Conservation (phyloP, 495 filamentous ascomycete species). For the Lindgomyces ingoldianus region DNA sequence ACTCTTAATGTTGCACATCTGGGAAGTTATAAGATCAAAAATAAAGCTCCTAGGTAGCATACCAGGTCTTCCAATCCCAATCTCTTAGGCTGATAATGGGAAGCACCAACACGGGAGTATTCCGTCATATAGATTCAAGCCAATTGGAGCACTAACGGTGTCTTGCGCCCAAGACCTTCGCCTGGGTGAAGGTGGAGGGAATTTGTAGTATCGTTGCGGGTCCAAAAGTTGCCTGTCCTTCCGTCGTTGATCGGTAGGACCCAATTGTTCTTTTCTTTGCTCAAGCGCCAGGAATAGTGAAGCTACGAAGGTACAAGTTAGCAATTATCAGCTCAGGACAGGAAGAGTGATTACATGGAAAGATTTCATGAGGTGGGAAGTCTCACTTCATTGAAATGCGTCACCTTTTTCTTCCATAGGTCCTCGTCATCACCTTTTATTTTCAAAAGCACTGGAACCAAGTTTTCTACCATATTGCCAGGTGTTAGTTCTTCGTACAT, state of each 20-base stretch:
- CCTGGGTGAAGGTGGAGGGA: neutral
- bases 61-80: too few relatives aligned
- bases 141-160: neutral
- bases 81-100: too few relatives aligned
- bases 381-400: slow-evolving; percentile 24
- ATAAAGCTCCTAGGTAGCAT: too few relatives aligned
- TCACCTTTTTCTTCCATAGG: slow-evolving; percentile 16
- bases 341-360: neutral
- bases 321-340: neutral
- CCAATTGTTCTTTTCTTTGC: slow-evolving; percentile 26
- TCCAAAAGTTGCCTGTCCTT: neutral
- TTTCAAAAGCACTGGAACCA: slow-evolving; percentile 13
- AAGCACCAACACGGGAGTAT: too few relatives aligned
- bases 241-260: slow-evolving; percentile 17
- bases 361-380: neutral
- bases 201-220: neutral
- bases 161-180: slow-evolving; percentile 4
- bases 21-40: too few relatives aligned
- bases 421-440: slow-evolving; percentile 7
- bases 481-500: slow-evolving; percentile 6
- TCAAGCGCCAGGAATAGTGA: neutral
- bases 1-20: too few relatives aligned
- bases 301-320: slow-evolving; percentile 5
- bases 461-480: slow-evolving; percentile 6
- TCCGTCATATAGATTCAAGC: slow-evolving; percentile 3